Conservation (phyloP, 2,329 filamentous ascomycete species). For the Fusarium floridanum region DNA sequence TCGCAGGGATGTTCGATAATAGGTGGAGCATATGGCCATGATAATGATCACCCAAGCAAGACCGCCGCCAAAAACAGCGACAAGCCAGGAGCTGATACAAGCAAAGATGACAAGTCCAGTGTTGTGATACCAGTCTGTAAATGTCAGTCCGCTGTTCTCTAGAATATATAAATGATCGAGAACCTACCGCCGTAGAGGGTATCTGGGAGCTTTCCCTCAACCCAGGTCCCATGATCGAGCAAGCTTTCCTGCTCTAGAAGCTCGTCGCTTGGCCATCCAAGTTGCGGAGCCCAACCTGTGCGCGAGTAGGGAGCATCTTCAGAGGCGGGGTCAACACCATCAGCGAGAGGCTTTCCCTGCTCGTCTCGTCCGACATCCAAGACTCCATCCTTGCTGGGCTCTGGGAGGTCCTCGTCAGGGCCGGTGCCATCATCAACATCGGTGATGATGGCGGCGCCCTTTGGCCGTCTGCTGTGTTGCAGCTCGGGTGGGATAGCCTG, state of each 20-base stretch:
- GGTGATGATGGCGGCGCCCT: conserved; percentile 79
- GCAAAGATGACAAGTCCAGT: conserved; percentile 94
- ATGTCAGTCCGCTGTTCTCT: conserved; percentile 17
- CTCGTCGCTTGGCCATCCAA: conserved; percentile 76
- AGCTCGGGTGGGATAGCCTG: conserved; percentile 57
- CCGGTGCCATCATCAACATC: conserved; percentile 81
- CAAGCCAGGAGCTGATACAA: conserved; percentile 89
- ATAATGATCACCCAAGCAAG: conserved; percentile 93
- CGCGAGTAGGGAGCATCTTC: conserved; percentile 60
- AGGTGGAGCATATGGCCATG: conserved; percentile 92
- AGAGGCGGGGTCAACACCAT: conserved; percentile 66
- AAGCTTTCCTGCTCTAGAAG: conserved; percentile 73
- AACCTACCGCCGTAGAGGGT: conserved; percentile 86
- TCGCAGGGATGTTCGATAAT: conserved; percentile 95
- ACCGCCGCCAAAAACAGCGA: conserved; percentile 90
- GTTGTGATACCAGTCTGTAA: conserved; percentile 97
- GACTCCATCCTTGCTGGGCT: conserved; percentile 78
- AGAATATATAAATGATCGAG: neutral
- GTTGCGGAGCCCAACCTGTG: conserved; percentile 90
- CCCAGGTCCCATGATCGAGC: conserved; percentile 87
- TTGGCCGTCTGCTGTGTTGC: conserved; percentile 56
- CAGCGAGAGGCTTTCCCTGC: conserved; percentile 61
- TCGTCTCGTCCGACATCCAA: conserved; percentile 66
- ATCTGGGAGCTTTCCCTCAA: conserved; percentile 88
- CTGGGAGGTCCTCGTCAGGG: conserved; percentile 81